Base-by-base conservation (phyloP, 164 flowering plant species). In the Tinospora cordifolia region DNA sequence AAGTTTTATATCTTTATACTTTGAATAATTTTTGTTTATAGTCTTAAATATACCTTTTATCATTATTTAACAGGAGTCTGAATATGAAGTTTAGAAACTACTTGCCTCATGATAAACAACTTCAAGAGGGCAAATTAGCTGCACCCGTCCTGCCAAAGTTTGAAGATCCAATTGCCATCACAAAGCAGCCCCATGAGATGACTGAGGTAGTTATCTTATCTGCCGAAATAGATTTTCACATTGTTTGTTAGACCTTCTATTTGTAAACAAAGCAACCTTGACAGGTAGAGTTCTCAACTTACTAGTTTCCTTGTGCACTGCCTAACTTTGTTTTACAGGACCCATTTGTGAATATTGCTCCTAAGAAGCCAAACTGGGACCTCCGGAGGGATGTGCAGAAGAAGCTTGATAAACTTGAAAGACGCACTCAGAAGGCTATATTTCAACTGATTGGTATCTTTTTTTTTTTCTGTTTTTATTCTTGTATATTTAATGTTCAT, bases 301-400 rank as follows among this genome's bases (percentile, higher is more conserved):
- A 21, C 70, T 62, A 36, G 36, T 25, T 46, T 26, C 40, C 27
- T 17, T 13, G 41, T 0, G 38, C 22, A 19, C 46, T 40, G 24
- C 8, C 3, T 6, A 30, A 2, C 40, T 15, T 22, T 49, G 59
- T 68, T n/a, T 22, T 78, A 62, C 83, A 92, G 98, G 98, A 95
- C 69, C 98, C 98, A 10, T 89, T 92, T 79, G 80, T 95, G 25
- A 92, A 92, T 74, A 92, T 95, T 78, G 97, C 96, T 67, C 98
- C 99, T 13, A 95, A 95, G 84, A 95, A 95, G 75, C 97, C 97
- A 58, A 95, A 95, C 75, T 95, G 98, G 98, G 98, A 94, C 75
- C 86, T 94, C 11, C 77, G 93, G 24, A 86, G 97, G 76, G 99
- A 88, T 75, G 88, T 93, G 68, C 98, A 90, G 70, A 93, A 90